These are phyloP conservation scores for Rugonectria rugulosa DNA, from an alignment of 2,329 filamentous ascomycete genomes.

Conservation along the genomic window DNA sequence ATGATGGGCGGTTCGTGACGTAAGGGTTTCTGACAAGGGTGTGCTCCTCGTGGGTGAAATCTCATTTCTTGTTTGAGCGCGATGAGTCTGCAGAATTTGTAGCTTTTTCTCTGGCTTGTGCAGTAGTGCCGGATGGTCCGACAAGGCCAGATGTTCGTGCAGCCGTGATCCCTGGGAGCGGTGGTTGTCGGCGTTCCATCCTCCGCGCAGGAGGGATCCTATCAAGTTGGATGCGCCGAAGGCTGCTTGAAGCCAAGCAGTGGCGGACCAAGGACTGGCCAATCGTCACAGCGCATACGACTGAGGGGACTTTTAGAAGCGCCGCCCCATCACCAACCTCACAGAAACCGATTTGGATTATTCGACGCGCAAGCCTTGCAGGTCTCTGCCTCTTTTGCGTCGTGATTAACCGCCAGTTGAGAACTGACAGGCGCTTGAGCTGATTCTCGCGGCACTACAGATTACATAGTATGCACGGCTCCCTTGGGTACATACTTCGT, in stretches of 20 bases:
- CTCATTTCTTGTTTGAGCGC: conserved; percentile 26
- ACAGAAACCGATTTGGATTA: conserved; percentile 5
- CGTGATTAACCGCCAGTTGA: conserved; percentile 4
- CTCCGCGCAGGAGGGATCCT: background rate
- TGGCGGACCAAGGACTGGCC: conserved; percentile 22
- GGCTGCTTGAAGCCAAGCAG: conserved; percentile 32
- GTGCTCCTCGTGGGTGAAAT: conserved; percentile 7
- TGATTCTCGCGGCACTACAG: no score
- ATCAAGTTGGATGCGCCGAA: conserved; percentile 19
- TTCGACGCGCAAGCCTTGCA: conserved; percentile 14
- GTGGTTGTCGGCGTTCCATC: background rate
- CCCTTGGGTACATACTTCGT: no score
- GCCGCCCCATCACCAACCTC: conserved; percentile 20
- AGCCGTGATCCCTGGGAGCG: conserved; percentile 14
- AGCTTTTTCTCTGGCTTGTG: conserved; percentile 14
- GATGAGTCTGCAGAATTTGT: conserved; percentile 21
- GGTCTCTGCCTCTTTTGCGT: background rate
- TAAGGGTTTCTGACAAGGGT: conserved; percentile 22
- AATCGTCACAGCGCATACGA: conserved; percentile 11
- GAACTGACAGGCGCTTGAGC: conserved; percentile 3
- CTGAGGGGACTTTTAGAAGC: background rate
- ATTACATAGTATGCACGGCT: no score
- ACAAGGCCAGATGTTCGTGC: conserved; percentile 22
- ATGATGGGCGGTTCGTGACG: conserved; percentile 24
- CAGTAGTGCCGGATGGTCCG: conserved; percentile 30